Percentiles rank a stretch among this genome's conserved stretches.
Evolutionary conservation across 768 basidiomycete genomes (phyloP).

Genomic region (Lanmaoa rubissima): DNA sequence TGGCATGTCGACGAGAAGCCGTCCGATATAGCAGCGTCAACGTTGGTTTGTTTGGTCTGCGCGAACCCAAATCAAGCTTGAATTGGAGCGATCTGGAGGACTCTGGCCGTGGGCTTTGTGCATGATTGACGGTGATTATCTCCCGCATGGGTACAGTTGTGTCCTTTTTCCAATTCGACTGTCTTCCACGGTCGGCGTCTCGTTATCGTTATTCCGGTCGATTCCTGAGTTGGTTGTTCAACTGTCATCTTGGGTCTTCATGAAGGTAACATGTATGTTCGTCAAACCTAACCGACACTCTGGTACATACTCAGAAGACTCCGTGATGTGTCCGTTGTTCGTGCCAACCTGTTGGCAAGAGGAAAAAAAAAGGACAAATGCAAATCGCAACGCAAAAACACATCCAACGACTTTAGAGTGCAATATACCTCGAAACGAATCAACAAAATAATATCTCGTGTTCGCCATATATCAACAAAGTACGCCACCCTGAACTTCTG

Average conservation of each 20-base stretch:
- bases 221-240: slow-evolving; percentile 2
- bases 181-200: slow-evolving; percentile 3
- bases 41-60: background rate
- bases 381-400: slow-evolving; percentile 12
- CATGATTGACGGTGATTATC: slow-evolving; percentile 28
- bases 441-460: background rate
- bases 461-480: slow-evolving; percentile 10
- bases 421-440: slow-evolving; percentile 23
- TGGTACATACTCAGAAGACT: slow-evolving; percentile 6
- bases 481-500: slow-evolving; percentile 17
- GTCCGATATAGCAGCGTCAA: background rate
- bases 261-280: slow-evolving; percentile 8
- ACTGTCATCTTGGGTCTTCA: slow-evolving; percentile 5
- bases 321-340: slow-evolving; percentile 12
- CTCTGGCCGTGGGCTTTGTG: background rate
- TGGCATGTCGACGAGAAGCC: slow-evolving; percentile 2
- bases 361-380: slow-evolving; percentile 3
- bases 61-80: slow-evolving; percentile 8
- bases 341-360: slow-evolving; percentile 3
- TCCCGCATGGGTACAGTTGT: slow-evolving; percentile 11
- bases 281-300: slow-evolving; percentile 12
- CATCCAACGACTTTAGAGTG: background rate
- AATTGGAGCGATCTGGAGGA: slow-evolving; percentile 5
- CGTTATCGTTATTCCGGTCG: slow-evolving; percentile 6
- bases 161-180: background rate